Evolutionary conservation across 2,329 filamentous ascomycete species (phyloP).

Genomic region (Fusarium sp.): DNA sequence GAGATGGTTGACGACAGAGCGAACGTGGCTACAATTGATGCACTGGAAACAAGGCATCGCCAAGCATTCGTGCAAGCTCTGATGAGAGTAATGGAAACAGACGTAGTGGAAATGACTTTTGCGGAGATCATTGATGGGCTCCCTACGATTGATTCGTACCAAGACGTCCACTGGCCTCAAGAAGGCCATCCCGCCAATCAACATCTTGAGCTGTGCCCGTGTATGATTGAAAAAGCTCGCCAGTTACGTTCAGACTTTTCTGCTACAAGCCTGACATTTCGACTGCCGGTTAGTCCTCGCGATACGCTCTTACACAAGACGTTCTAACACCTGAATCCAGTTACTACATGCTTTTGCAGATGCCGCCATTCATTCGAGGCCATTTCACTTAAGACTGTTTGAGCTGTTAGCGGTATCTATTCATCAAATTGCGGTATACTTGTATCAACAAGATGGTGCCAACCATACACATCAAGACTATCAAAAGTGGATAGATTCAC

Average conservation of each 20-base stretch:
- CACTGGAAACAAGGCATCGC: accelerated
- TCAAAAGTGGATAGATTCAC: neutral
- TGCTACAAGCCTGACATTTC: neutral
- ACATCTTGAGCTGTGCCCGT: neutral
- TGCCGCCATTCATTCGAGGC: accelerated
- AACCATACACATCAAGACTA: constrained; percentile 6
- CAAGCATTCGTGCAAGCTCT: neutral
- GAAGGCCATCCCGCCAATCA: neutral
- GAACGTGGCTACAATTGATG: neutral
- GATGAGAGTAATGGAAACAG: neutral
- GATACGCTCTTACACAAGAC: no score
- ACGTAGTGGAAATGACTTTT: neutral
- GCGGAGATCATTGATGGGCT: constrained; percentile 22
- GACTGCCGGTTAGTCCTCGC: neutral
- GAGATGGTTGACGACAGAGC: neutral
- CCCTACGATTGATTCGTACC: neutral
- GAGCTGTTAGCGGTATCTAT: constrained; percentile 7
- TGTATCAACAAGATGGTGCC: neutral
- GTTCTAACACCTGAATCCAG: neutral
- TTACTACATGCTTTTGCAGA: neutral
- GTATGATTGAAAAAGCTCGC: neutral
- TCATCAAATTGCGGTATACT: neutral
- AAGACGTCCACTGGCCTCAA: neutral
- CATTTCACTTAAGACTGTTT: constrained; percentile 1
- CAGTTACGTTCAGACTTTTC: neutral